Base-by-base conservation (phyloP, 306 rosid genomes). In the Vigna unguiculata region DNA sequence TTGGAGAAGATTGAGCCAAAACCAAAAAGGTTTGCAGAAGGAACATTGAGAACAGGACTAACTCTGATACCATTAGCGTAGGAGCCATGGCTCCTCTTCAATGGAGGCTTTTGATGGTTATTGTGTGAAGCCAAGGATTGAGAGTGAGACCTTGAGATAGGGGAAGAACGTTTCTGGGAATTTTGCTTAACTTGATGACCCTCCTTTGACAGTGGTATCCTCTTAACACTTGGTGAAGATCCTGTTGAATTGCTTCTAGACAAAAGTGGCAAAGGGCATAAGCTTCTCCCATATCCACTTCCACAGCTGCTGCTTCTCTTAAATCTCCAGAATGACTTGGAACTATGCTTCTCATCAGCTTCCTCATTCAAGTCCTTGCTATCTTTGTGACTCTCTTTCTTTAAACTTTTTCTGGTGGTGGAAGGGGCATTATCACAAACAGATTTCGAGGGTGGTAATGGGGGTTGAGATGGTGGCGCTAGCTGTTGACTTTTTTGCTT, bases 271-370 rank as follows among this genome's bases (percentile, higher is more conserved):
- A 93, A 72, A 71, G 98, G 98, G 71, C 98, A 93, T 20, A 93
- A 82, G 48, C 91, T 91, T 15, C 90, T 80, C 15, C 90, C 93
- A 59, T 93, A 91, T 38, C 96, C 98, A 81, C 86, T 87, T 0
- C 98, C 98, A 81, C 97, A 91, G 48, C 98, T 93, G 40, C 96
- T 93, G 59, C 98, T 93, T 72, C 98, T 81, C 83, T 87, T 91
- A 75, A 93, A 93, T 16, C 96, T 38, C 98, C 98, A 93, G 64
- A 91, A 93, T 0, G 96, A 93, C 72, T 83, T 88, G 1, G 89
- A 82, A 72, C 74, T 77, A 19, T 85, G 88, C 82, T 85, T 83
- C 84, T 84, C 85, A 78, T 78, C 86, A 9, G 76, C 87, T 16
- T 87, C 91, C 63, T 69, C 72, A 53, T 47, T 83, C 53, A 32